Conservation (phyloP, 108 stramenopile genomes). For the Cylindrotheca fusiformis region DNA sequence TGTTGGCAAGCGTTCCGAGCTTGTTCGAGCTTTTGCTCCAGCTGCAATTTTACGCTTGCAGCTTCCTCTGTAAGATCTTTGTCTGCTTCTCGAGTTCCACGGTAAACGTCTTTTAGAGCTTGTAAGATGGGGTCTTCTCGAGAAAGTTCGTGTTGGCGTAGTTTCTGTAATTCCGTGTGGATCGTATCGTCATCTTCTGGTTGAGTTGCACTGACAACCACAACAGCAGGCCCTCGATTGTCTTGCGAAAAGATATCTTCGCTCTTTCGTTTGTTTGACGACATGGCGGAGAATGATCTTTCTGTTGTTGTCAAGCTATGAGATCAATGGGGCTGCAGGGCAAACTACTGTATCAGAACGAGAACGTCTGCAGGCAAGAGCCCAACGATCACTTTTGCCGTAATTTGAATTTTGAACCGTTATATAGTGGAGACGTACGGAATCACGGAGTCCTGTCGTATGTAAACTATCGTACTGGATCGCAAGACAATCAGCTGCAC, state of each 20-base stretch:
- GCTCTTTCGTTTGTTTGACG: slow-evolving; percentile 17
- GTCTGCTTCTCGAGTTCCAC: neutral
- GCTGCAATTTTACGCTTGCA: slow-evolving; percentile 1
- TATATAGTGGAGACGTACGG: too few species aligned
- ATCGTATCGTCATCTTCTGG: neutral
- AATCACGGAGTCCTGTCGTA: too few species aligned
- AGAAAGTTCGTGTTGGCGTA: neutral
- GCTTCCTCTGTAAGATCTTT: slow-evolving; percentile 1
- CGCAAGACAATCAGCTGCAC: too few species aligned
- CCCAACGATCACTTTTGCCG: too few species aligned
- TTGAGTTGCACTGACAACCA: slow-evolving; percentile 9
- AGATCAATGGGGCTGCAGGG: too few species aligned
- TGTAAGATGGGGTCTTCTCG: slow-evolving; percentile 11
- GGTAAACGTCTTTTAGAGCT: slow-evolving; percentile 5
- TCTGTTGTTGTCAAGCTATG: too few species aligned
- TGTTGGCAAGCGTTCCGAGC: slow-evolving; percentile 12
- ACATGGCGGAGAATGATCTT: too few species aligned
- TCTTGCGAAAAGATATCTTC: neutral
- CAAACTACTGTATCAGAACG: too few species aligned
- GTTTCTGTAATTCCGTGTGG: neutral
- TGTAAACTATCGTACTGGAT: too few species aligned
- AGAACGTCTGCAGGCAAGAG: too few species aligned
- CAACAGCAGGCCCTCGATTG: slow-evolving; percentile 3
- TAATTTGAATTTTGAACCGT: too few species aligned
- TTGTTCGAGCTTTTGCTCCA: slow-evolving; percentile 22